phyloP scores from a whole-genome alignment of 2,329 filamentous ascomycete species.

The Achaetomium macrosporum region DNA sequence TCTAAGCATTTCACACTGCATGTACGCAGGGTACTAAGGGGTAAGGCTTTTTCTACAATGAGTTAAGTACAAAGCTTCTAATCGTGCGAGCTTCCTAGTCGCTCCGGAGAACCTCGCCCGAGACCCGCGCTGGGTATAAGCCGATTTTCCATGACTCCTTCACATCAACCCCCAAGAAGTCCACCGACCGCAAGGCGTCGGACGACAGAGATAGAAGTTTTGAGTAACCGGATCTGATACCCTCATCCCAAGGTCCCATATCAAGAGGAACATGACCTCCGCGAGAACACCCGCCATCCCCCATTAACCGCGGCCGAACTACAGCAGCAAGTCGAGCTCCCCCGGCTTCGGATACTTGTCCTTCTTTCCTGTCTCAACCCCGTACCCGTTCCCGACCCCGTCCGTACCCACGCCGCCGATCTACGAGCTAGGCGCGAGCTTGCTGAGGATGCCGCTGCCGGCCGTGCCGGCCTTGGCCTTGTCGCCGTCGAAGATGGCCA shows the following conservation, averaged over 20 bases:
- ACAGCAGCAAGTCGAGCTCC: constrained; percentile 14
- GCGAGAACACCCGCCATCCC: not conserved
- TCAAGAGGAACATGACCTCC: not conserved
- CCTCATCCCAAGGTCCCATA: not conserved
- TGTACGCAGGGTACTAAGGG: no score
- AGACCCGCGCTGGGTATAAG: constrained; percentile 2
- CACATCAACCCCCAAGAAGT: constrained; percentile 1
- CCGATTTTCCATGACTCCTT: constrained; percentile 9
- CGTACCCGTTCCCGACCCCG: constrained; percentile 1
- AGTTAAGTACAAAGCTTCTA: constrained; percentile 13
- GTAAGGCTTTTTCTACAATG: constrained; percentile 11
- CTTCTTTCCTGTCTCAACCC: not conserved
- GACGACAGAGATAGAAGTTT: not conserved
- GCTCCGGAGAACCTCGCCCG: not conserved
- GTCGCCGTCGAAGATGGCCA: constrained; percentile 72
- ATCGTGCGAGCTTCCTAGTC: not conserved
- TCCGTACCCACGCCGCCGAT: constrained; percentile 15
- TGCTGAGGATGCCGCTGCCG: constrained; percentile 39
- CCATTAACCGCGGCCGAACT: constrained; percentile 13
- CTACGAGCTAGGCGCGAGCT: constrained; percentile 29
- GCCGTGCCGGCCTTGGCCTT: constrained; percentile 41
- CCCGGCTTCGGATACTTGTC: not conserved
- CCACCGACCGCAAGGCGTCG: constrained; percentile 3
- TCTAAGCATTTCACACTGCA: no score
- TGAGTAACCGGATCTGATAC: not conserved